phyloP scores from a whole-genome alignment of 2,329 filamentous ascomycete genomes.

The Mariannaea sp. region DNA sequence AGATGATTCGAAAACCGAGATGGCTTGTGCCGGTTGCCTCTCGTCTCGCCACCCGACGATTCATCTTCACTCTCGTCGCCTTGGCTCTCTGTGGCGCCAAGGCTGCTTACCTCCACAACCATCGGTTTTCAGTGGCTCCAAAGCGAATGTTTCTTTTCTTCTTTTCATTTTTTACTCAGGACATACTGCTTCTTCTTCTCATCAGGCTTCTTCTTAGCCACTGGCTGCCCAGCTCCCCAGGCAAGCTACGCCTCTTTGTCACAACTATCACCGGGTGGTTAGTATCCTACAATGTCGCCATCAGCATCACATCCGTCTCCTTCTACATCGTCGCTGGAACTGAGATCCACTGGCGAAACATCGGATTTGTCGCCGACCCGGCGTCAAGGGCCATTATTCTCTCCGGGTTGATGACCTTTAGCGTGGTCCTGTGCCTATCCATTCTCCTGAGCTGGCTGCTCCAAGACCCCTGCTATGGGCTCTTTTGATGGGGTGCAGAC shows the following conservation, averaged over 20 bases:
- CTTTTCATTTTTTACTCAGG: slow-evolving; percentile 44
- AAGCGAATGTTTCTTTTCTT: slow-evolving; percentile 40
- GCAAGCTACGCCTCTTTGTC: slow-evolving; percentile 21
- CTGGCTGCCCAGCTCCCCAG: slow-evolving; percentile 28
- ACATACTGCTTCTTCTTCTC: slow-evolving; percentile 39
- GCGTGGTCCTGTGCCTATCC: slow-evolving; percentile 26
- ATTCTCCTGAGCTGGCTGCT: slow-evolving; percentile 33
- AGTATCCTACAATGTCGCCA: slow-evolving; percentile 28
- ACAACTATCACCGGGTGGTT: slow-evolving; percentile 23
- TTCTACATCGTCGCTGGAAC: slow-evolving; percentile 43
- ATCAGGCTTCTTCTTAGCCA: slow-evolving; percentile 41
- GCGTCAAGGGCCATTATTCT: slow-evolving; percentile 41
- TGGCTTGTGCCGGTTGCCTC: slow-evolving; percentile 24
- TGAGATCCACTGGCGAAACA: slow-evolving; percentile 45
- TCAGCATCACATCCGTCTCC: slow-evolving; percentile 37
- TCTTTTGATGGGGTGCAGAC: slow-evolving; percentile 39
- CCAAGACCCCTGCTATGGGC: slow-evolving; percentile 34
- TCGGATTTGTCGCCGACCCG: slow-evolving; percentile 41
- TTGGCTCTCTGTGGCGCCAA: slow-evolving; percentile 41
- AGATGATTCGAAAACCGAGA: slow-evolving; percentile 15
- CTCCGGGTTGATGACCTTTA: slow-evolving; percentile 39
- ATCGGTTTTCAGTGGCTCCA: slow-evolving; percentile 39
- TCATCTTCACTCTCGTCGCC: slow-evolving; percentile 41
- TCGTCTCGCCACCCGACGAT: slow-evolving; percentile 38
- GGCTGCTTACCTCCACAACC: slow-evolving; percentile 40